Evolutionary conservation across 768 basidiomycete species (phyloP), one percentile per base, ranked within the genome.

Genomic region (Lentinula sp.): DNA sequence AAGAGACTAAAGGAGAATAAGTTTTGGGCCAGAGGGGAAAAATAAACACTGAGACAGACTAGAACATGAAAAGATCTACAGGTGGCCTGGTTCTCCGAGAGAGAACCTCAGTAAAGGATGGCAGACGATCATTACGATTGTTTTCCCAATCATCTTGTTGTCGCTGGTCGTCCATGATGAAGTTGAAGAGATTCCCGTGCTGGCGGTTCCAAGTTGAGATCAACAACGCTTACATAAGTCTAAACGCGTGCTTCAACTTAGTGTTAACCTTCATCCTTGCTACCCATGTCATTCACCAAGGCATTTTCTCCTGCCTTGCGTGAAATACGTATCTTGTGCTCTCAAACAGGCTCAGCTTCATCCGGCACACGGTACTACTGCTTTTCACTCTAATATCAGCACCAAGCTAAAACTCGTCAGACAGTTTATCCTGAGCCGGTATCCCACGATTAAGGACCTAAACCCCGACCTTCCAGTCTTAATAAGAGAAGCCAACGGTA

Each of bases 31-130:
- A 54, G 34, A 21, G 5, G 54, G 59, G 50, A 61, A 55, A 51
- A 53, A 59, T 10, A 48, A 61, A 62, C 67, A 62, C 58, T 28
- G 49, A 15, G 46, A 90, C 91, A 74, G 70, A 97, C 95, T 96
- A 96, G 79, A 97, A 96, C 89, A 95, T 96, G 80, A 97, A 99
- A 58, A 99, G 81, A 78, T 99, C 97, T 35, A 99, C 93, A 18
- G 97, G 97, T 0, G 97, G 93, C 63, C 91, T 78, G 37, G 96
- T 97, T 70, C 89, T 83, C 67, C 96, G 82, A 18, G 91, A 91
- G 32, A 98, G 82, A 52, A 98, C 95, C 77, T 98, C 94, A 23
- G 86, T 84, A 68, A 93, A 92, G 34, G 91, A 87, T n/a, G 91
- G 91, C 13, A 93, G 80, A 68, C 91, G 84, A 69, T 90, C 84